Conservation (phyloP, 768 basidiomycete genomes). For the Porphyrellus cyaneotinctus region DNA sequence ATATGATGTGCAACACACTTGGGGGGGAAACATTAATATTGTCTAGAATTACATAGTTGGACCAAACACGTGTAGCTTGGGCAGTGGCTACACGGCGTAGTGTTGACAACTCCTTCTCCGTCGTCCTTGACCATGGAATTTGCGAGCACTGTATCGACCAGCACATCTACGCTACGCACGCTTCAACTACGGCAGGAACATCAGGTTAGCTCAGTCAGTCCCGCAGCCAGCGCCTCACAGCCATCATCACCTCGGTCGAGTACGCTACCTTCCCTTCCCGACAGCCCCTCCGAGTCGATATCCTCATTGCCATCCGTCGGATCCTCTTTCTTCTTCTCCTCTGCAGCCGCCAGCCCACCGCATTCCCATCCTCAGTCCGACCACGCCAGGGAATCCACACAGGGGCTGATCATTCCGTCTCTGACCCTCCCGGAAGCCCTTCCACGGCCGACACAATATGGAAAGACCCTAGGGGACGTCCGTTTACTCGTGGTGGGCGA, state of each 20-base stretch:
- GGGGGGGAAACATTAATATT: not conserved
- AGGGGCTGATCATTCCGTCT: slow-evolving; percentile 67
- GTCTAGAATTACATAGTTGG: slow-evolving; percentile 5
- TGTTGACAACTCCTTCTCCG: not conserved
- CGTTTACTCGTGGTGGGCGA: slow-evolving; percentile 53
- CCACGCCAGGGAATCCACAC: slow-evolving; percentile 37
- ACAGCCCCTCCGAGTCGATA: slow-evolving; percentile 59
- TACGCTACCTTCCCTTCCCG: slow-evolving; percentile 52
- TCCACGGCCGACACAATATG: slow-evolving; percentile 61
- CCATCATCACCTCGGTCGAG: slow-evolving; percentile 49
- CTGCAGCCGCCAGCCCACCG: slow-evolving; percentile 62
- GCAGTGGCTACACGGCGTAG: slow-evolving; percentile 11
- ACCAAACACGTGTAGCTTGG: slow-evolving; percentile 33
- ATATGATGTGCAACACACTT: not conserved
- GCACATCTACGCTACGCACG: slow-evolving; percentile 39
- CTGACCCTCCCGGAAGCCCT: slow-evolving; percentile 58
- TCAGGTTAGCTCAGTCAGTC: not conserved
- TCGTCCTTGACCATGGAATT: slow-evolving; percentile 25
- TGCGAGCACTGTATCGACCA: slow-evolving; percentile 26
- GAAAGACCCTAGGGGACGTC: slow-evolving; percentile 63
- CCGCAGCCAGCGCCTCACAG: slow-evolving; percentile 29
- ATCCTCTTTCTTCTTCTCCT: slow-evolving; percentile 77
- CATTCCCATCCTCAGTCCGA: slow-evolving; percentile 45
- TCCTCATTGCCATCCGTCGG: slow-evolving; percentile 71
- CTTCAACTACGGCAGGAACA: slow-evolving; percentile 27